Base-by-base conservation (phyloP, 768 basidiomycete genomes). In the Hygrophoropsis aurantiaca region DNA sequence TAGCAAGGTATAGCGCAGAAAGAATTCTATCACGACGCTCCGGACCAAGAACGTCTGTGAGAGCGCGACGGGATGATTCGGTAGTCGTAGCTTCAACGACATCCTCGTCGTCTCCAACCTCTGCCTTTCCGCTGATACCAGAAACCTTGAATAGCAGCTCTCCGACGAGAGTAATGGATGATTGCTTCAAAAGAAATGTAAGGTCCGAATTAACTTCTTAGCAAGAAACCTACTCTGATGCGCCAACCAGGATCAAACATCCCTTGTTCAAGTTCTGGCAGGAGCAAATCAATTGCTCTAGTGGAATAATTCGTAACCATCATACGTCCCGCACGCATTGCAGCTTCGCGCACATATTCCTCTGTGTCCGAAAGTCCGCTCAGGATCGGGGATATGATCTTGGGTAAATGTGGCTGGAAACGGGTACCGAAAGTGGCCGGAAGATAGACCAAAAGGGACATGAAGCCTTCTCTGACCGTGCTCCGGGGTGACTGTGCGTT, bases 261-360 rank as follows among this genome's bases (percentile, higher is more conserved):
- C 0, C 94, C 93, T 27, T 76, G 80, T 64, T 98, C 94, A 32
- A 98, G 80, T 65, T 97, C 94, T 1, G 95, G 97, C 7, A 99
- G 72, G 16, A 99, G 75, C 19, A 99, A 74, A 53, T 98, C 95
- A 47, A 98, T 91, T 5, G 95, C 95, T 61, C 84, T 90, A 59
- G 57, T 81, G 10, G 94, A 88, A 71, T 98, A 97, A 64, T 94
- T 97, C 49, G 84, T 86, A 54, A 99, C 90, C 54, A 98, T 87
- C 93, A 98, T 98, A 53, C 97, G 78, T 47, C 95, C 94, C n/a
- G 95, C 94, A 27, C 91, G 82, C 94, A 98, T 97, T 4, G 95
- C 94, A 10, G 95, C 94, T 53, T 98, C 94, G 20, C 95, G 79
- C 9, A 98, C 97, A 59, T 88, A 93, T 70, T 97, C 97, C 56